Conservation (phyloP, 345 rosid species). For the Boechera retrofracta region DNA sequence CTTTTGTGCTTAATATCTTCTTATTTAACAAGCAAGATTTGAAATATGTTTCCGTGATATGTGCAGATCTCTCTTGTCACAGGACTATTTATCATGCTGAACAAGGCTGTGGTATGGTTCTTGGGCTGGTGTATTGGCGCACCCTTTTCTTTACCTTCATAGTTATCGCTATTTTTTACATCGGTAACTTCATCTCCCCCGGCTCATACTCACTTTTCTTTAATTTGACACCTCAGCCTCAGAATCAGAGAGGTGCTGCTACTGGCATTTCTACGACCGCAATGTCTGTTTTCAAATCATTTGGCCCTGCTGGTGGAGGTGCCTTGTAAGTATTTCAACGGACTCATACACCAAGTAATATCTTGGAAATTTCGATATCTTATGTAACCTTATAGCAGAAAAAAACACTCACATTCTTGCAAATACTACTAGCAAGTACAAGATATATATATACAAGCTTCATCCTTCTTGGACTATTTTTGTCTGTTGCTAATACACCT, state of each 20-base stretch:
- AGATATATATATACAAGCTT: neutral
- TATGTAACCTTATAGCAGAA: neutral
- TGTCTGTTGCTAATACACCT: neutral
- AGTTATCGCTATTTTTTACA: too few species aligned
- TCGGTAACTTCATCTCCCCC: neutral
- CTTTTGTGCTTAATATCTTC: neutral
- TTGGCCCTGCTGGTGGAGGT: constrained; percentile 44
- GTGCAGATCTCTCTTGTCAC: constrained; percentile 31
- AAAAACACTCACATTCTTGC: constrained; percentile 5
- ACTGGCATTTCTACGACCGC: constrained; percentile 43
- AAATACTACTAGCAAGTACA: neutral
- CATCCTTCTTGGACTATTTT: neutral
- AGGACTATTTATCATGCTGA: constrained; percentile 33
- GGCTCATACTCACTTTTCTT: constrained; percentile 8
- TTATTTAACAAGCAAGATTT: neutral
- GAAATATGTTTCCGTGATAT: neutral
- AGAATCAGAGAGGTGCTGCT: constrained; percentile 37
- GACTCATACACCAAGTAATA: neutral
- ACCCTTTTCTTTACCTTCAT: neutral
- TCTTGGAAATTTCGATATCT: neutral
- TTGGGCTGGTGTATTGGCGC: neutral
- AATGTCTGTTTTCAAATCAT: constrained; percentile 41
- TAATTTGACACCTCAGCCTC: constrained; percentile 14
- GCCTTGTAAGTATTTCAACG: constrained; percentile 30
- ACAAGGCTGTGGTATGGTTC: constrained; percentile 40